phyloP scores from a whole-genome alignment of 1,284 basidiomycete genomes.

The Tilletia caries region DNA sequence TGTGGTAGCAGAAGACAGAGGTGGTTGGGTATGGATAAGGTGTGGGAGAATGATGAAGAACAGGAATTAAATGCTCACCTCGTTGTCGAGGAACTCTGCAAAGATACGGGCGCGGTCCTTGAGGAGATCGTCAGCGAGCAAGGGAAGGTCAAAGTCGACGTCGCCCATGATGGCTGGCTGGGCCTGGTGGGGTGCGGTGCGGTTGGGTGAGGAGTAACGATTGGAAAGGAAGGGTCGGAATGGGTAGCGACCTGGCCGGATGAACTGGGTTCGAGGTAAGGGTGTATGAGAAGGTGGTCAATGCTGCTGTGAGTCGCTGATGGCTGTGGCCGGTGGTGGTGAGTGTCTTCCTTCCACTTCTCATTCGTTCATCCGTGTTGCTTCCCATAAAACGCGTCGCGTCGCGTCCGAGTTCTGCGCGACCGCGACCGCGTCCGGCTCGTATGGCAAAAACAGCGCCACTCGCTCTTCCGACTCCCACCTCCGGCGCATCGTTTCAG shows the following conservation, averaged over 20 bases:
- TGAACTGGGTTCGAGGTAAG: no score
- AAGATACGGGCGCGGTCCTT: slow-evolving; percentile 63
- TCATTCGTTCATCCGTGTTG: background rate
- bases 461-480: no score
- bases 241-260: slow-evolving; percentile 7
- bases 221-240: no score
- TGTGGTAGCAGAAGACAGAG: slow-evolving; percentile 19
- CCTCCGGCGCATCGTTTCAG: no score
- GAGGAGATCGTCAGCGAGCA: slow-evolving; percentile 47
- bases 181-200: slow-evolving; percentile 13
- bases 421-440: no score
- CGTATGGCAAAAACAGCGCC: no score
- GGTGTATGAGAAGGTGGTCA: no score
- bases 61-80: slow-evolving; percentile 60
- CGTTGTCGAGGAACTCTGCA: slow-evolving; percentile 79
- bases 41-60: background rate
- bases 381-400: background rate
- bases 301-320: background rate
- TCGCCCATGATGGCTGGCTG: background rate
- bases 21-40: no score
- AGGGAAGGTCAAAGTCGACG: slow-evolving; percentile 33
- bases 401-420: background rate
- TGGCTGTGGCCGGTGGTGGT: background rate
- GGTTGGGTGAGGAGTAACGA: background rate
- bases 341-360: background rate